Base-by-base conservation (phyloP, 1,284 basidiomycete genomes). In the Ganoderma meredithae region DNA sequence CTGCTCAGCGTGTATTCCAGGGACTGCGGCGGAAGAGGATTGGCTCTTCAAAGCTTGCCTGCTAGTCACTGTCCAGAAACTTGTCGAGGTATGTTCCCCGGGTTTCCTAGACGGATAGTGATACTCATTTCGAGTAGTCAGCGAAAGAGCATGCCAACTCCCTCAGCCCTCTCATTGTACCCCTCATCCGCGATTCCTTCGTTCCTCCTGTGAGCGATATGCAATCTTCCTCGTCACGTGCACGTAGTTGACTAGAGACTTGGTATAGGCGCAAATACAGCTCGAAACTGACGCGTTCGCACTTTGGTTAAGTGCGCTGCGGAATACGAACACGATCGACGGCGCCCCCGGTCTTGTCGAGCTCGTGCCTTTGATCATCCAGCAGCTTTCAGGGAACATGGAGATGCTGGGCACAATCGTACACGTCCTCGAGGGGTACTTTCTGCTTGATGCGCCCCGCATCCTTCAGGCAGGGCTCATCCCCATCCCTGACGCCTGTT, bases 1-100 rank as follows among this genome's bases (percentile, higher is more conserved):
- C 69, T 58, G 60, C 13, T 69, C 66, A 69, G 69, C 22, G 62
- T 52, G 19, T 13, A 19, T 1, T 31, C 3, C 55, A 92, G 92
- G 92, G 93, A 83, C 82, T 27, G 80, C 83, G 62, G 88, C 90
- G 6, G 90, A 88, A 31, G 88, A 90, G 13, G 92, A 96, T 71
- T 93, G 88, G 86, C 78, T 95, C 25, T 93, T 95, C 82, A 96
- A 95, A 77, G 85, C 84, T 1, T 89, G 89, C 2, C 80, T 97
- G 5, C 83, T 97, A 3, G 86, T 85, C 7, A 89, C 93, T 6
- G 86, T 95, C 55, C 90, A 89, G 25, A 92, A 90, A 72, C 81
- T 97, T 17, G 84, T 96, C 5, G 83, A 86, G 72, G 94, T 94
- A 74, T 64, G 84, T 76, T 1, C 56, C 10, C 22, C 59, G 2